A percentile compares a stretch with the other conserved stretches of the same genome.
phyloP scores from a whole-genome alignment of 2,329 filamentous ascomycete species.

The Ophiostoma himal-ulmi region DNA sequence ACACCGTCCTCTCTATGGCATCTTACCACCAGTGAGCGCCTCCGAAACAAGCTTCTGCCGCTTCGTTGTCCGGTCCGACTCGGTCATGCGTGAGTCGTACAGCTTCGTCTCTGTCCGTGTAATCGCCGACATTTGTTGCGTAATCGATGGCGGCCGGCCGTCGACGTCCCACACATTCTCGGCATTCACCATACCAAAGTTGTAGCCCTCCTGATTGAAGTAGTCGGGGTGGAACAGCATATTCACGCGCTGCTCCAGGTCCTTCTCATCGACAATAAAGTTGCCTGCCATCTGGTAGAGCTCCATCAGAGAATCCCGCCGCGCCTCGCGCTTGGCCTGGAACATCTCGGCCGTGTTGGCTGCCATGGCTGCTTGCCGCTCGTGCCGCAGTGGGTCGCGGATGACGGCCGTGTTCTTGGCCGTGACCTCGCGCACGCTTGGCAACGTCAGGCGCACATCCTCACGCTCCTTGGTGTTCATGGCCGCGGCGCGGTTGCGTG shows the following conservation, averaged over 20 bases:
- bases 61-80: slow-evolving; percentile 42
- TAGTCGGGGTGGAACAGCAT: slow-evolving; percentile 64
- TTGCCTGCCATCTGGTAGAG: slow-evolving; percentile 82
- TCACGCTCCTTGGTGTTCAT: slow-evolving; percentile 55
- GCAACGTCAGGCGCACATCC: slow-evolving; percentile 63
- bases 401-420: slow-evolving; percentile 45
- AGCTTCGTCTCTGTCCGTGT: slow-evolving; percentile 32
- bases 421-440: slow-evolving; percentile 54
- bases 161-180: slow-evolving; percentile 50
- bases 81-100: slow-evolving; percentile 36
- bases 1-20: slow-evolving; percentile 31
- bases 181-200: slow-evolving; percentile 30
- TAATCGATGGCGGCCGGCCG: slow-evolving; percentile 42
- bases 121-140: slow-evolving; percentile 40
- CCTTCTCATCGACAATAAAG: slow-evolving; percentile 78
- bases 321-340: slow-evolving; percentile 50
- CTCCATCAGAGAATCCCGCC: slow-evolving; percentile 69
- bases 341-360: slow-evolving; percentile 40
- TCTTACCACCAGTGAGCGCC: slow-evolving; percentile 55
- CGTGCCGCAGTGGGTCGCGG: slow-evolving; percentile 58
- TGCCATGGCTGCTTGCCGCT: slow-evolving; percentile 43
- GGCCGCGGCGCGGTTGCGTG: slow-evolving; percentile 43
- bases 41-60: slow-evolving; percentile 52
- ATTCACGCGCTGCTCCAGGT: slow-evolving; percentile 69
- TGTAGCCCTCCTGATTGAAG: slow-evolving; percentile 41